Evolutionary conservation across 768 basidiomycete species (phyloP), one percentile per base, ranked within the genome.

Genomic region (Russula earlei): DNA sequence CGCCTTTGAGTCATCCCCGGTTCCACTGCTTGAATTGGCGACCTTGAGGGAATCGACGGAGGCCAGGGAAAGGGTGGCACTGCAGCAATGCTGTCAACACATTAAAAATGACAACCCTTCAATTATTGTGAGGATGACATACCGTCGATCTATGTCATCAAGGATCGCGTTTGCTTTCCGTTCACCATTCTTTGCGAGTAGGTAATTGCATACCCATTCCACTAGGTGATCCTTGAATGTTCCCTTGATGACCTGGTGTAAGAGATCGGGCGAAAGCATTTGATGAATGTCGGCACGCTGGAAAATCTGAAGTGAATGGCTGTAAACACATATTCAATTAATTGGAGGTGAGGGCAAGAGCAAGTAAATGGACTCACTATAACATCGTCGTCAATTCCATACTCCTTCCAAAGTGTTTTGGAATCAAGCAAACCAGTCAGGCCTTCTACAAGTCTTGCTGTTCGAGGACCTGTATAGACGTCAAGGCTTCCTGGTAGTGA

Each of bases 1-100:
- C 0, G 54, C 54, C 20, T 54, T 53, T 1, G 34, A 55, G 24
- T 55, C 36, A 7, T 55, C 38, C 3, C 54, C 50, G 5, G 54
- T 55, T n/a, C 54, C 54, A 55, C 22, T 55, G 54, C 5, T 55
- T 38, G 15, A 55, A 53, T 14, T 12, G 15, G 7, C 6, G 6
- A 1, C 52, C 37, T 0, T 40, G 37, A 7, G 36, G 37, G 14
- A 50, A 50, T 0, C 10, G n/a, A 5, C n/a, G 5, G 1, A 44
- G 12, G 12, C 43, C 25, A 0, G 43, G 4, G n/a, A 44, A 44
- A 31, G 5, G 24, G 15, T 24, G 43, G 25, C 3, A 44, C 43
- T 5, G 15, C 5, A 4, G 24, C 43, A 24, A 44, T 44, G 6
- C 43, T 44, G 27, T 24, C 20, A 14, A 5, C n/a, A 43, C 14